Evolutionary conservation across 2,329 filamentous ascomycete genomes (phyloP).

Genomic region (Fusarium falciforme): DNA sequence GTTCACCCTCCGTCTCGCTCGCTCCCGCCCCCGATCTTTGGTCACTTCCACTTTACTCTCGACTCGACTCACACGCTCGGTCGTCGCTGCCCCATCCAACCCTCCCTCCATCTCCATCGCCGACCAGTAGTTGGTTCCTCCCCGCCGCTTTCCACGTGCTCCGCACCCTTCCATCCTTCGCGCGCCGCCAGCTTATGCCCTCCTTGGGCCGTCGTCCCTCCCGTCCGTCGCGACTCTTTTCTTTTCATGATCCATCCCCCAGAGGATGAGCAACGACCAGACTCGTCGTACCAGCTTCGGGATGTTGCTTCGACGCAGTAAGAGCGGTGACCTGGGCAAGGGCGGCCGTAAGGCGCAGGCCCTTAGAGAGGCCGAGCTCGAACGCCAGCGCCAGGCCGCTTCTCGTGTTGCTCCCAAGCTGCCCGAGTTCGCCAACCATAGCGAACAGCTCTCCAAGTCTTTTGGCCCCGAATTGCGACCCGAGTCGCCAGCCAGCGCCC

Average conservation of each 20-base stretch:
- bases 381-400: slow-evolving; percentile 62
- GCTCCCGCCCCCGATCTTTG: slow-evolving; percentile 21
- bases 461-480: slow-evolving; percentile 67
- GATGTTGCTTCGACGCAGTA: slow-evolving; percentile 74
- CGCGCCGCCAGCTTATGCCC: slow-evolving; percentile 32
- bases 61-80: slow-evolving; percentile 27
- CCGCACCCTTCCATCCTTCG: slow-evolving; percentile 31
- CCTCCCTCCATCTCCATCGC: background rate
- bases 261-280: slow-evolving; percentile 47
- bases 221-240: slow-evolving; percentile 37
- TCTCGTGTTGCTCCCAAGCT: slow-evolving; percentile 62
- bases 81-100: slow-evolving; percentile 26
- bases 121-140: slow-evolving; percentile 9
- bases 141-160: slow-evolving; percentile 38
- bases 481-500: slow-evolving; percentile 70
- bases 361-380: slow-evolving; percentile 61
- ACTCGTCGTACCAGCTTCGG: slow-evolving; percentile 59
- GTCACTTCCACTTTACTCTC: slow-evolving; percentile 30
- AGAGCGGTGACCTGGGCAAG: slow-evolving; percentile 73
- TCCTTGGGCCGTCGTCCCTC: slow-evolving; percentile 18
- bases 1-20: slow-evolving; percentile 18
- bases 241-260: slow-evolving; percentile 39
- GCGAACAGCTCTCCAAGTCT: slow-evolving; percentile 58
- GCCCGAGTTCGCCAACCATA: slow-evolving; percentile 63
- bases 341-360: slow-evolving; percentile 70